Evolutionary conservation across 1,284 basidiomycete species (phyloP).

Genomic region (Trichosporon ovoides): DNA sequence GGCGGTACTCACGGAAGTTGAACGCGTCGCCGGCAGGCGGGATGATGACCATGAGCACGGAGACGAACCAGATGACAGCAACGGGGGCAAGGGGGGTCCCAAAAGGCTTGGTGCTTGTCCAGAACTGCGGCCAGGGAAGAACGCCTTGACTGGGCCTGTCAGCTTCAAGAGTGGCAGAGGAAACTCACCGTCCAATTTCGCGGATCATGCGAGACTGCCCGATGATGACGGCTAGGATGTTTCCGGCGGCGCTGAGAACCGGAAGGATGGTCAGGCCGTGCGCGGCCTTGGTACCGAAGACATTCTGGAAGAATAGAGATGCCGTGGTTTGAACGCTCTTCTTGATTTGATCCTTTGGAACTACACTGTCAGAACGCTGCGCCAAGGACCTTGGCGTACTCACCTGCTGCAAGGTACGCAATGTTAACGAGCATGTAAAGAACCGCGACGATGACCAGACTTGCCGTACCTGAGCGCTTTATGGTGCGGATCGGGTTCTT

Average conservation of each 20-base stretch:
- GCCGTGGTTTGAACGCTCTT: constrained; percentile 40
- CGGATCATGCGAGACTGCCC: constrained; percentile 49
- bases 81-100: constrained; percentile 50
- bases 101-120: constrained; percentile 37
- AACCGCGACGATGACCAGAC: constrained; percentile 28
- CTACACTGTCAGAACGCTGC: constrained; percentile 9
- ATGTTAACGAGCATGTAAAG: constrained; percentile 37
- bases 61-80: constrained; percentile 52
- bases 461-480: constrained; percentile 27
- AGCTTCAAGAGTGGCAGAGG: no score
- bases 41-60: constrained; percentile 55
- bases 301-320: constrained; percentile 40
- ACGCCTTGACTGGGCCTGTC: constrained; percentile 33
- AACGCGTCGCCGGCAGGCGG: constrained; percentile 57
- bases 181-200: constrained; percentile 31
- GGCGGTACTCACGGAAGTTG: constrained; percentile 48
- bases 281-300: constrained; percentile 46
- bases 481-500: constrained; percentile 38
- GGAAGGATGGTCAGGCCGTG: constrained; percentile 38
- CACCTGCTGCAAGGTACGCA: constrained; percentile 47
- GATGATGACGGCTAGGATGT: constrained; percentile 25
- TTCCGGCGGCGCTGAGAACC: constrained; percentile 42
- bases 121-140: constrained; percentile 40
- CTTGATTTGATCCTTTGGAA: constrained; percentile 39
- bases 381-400: no score